Base-by-base conservation (phyloP, 257 asterid genomes). In the Oldenlandia corymbosa region DNA sequence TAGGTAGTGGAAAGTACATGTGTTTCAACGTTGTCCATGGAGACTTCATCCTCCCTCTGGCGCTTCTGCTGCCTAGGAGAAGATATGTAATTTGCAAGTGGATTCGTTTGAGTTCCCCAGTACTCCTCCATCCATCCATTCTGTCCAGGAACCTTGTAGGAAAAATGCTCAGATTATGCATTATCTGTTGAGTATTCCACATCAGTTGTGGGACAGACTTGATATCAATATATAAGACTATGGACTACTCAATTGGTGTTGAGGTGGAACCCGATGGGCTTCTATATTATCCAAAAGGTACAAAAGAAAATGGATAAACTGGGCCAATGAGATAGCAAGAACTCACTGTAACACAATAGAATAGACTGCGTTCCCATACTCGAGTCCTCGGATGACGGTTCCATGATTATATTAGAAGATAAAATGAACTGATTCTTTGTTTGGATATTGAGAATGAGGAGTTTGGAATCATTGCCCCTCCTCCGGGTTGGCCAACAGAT, bases 331-430 rank as follows among this genome's bases (percentile, higher is more conserved):
- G 5, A 20, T 10, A 7, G 39, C 52, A 43, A 52, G 7, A n/a
- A 76, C 96, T 87, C 81, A 92, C 99, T 23, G 88, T 82, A 58
- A 78, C 76, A 67, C 99, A 92, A 63, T 85, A 89, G 57, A 92
- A 79, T 71, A 92, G 64, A 9, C 80, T 90, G 14, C 97, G 95
- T 70, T 92, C 97, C 97, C 99, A 92, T 34, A 87, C 77, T 13
- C 80, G 73, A 75, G 65, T 82, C 57, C n/a, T 81, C 88, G 37
- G 90, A 65, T 60, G 94, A 75, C 64, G 85, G 60, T 34, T 65
- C 80, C 71, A 82, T 73, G 5, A n/a, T n/a, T n/a, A n/a, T n/a
- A n/a, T n/a, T n/a, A n/a, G n/a, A n/a, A n/a, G n/a, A n/a, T n/a
- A n/a, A n/a, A n/a, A n/a, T n/a, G n/a, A n/a, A n/a, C n/a, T n/a